Percentiles rank a stretch among this genome's conserved stretches.
These are phyloP conservation scores for Plasmodium fragile DNA, from an alignment of 169 alveolate genomes.

Conservation along the genomic window DNA sequence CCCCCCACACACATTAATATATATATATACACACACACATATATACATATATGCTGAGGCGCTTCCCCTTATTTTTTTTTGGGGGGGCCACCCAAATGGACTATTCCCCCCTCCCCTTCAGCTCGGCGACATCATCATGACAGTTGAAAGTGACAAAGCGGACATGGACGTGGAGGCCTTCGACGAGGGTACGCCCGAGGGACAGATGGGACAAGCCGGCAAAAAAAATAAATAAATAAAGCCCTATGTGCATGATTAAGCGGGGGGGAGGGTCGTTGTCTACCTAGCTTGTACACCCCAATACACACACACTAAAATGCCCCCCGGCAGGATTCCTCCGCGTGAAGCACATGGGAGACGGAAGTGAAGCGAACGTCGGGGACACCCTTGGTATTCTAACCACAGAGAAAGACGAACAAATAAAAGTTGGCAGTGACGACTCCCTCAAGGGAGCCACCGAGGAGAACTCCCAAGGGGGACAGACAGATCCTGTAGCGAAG, in stretches of 20 bases:
- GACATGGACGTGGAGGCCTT: slow-evolving; percentile 83
- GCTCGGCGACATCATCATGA: slow-evolving; percentile 80
- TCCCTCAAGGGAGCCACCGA: neutral
- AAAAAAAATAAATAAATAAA: neutral
- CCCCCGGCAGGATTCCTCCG: slow-evolving; percentile 41
- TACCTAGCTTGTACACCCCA: neutral
- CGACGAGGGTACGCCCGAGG: slow-evolving; percentile 69
- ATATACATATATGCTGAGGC: no score
- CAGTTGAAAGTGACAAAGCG: slow-evolving; percentile 82
- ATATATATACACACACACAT: no score
- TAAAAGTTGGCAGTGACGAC: neutral
- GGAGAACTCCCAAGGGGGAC: neutral
- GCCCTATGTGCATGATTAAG: neutral
- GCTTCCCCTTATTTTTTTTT: neutral
- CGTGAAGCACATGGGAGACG: slow-evolving; percentile 46
- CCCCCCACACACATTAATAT: no score
- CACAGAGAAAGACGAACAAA: slow-evolving; percentile 57
- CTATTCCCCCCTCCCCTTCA: neutral
- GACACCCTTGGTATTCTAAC: slow-evolving; percentile 71
- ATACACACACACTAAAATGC: neutral
- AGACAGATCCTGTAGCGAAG: neutral
- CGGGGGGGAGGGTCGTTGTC: neutral
- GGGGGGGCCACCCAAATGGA: neutral
- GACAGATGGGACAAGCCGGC: neutral
- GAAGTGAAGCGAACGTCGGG: slow-evolving; percentile 75